A percentile compares a stretch with the other conserved stretches of the same genome.
Conservation (phyloP, 2,329 filamentous ascomycete species). For the Exophiala sideris region DNA sequence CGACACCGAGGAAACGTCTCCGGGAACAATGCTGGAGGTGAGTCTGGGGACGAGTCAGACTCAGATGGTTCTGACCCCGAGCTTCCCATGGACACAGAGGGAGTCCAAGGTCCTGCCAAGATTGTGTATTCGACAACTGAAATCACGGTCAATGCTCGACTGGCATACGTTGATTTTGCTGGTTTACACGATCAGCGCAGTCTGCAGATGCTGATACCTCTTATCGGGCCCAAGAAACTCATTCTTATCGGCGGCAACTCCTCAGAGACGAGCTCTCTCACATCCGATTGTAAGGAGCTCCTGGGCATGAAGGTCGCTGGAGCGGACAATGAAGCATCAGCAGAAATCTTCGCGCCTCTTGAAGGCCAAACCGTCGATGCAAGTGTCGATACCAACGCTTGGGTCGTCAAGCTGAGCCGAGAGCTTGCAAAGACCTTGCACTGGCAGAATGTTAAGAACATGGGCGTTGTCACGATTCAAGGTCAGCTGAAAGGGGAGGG, state of each 20-base stretch:
- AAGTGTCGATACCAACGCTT: conserved; percentile 95
- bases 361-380: conserved; percentile 76
- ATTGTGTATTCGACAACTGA: conserved; percentile 62
- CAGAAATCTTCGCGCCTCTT: conserved; percentile 76
- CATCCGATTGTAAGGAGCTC: conserved; percentile 73
- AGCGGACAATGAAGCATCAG: conserved; percentile 43
- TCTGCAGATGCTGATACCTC: conserved; percentile 87
- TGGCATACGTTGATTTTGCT: conserved; percentile 87
- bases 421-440: conserved; percentile 79
- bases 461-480: conserved; percentile 90
- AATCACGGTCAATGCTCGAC: conserved; percentile 67
- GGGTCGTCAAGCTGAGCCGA: conserved; percentile 88
- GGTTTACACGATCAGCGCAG: conserved; percentile 92
- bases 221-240: conserved; percentile 90
- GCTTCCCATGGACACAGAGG: conserved; percentile 42
- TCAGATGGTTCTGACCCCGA: conserved; percentile 57
- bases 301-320: conserved; percentile 44
- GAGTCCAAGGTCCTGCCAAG: conserved; percentile 68
- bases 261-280: conserved; percentile 74
- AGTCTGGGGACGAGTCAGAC: conserved; percentile 51
- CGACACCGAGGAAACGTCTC: conserved; percentile 11
- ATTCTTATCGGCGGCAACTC: conserved; percentile 81
- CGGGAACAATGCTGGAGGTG: conserved; percentile 24
- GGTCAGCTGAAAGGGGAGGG: conserved; percentile 60
- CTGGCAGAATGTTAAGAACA: conserved; percentile 89